Base-by-base conservation (phyloP, 768 basidiomycete species). In the Termitomyces sp. region DNA sequence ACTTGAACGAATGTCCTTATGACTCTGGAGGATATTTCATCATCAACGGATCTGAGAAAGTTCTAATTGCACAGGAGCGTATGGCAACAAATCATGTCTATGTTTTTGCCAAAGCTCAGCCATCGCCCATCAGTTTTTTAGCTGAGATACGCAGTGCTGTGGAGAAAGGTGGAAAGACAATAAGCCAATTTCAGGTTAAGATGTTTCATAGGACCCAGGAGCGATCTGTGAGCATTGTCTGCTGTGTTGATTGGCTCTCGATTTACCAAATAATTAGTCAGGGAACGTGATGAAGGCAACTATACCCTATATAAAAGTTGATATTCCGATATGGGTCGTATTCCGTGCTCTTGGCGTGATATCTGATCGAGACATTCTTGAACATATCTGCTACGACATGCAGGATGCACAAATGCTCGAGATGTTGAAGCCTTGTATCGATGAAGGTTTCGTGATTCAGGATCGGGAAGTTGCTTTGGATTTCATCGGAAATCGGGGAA, bases 51-150 rank as follows among this genome's bases (percentile, higher is more conserved):
- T 98, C 97, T 2, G 97, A 99, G 72, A 99, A 99, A 73, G 97
- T 99, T n/a, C 80, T 99, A 61, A 99, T 99, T 72, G 97, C 97
- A 1, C 97, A 99, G 73, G 97, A 99, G 72, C 87, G 97, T 54
- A 98, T 98, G 95, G 96, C 97, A 11, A 95, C 94, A 24, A 99
- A 99, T 76, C 95, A 97, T 68, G 97, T 99, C 64, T 99, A 98
- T 73, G 95, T 98, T 54, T 99, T 99, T 68, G 94, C 95, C 54
- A 99, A 98, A 75, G 93, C 93, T 0, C 93, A 96, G 65, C 95
- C 96, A 4, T 95, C 94, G 18, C 95, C 95, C 1, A 91, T 97
- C 66, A 93, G 87, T 63, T 97, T 96, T 75, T 83, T 98, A 45
- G 94, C 97, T 39, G 95, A 98, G 72, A 97, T 99, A 72, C 89